Evolutionary conservation across 176 grass and related monocot species (phyloP), one percentile per base, ranked within the genome.

Genomic region (Eleusine coracana): DNA sequence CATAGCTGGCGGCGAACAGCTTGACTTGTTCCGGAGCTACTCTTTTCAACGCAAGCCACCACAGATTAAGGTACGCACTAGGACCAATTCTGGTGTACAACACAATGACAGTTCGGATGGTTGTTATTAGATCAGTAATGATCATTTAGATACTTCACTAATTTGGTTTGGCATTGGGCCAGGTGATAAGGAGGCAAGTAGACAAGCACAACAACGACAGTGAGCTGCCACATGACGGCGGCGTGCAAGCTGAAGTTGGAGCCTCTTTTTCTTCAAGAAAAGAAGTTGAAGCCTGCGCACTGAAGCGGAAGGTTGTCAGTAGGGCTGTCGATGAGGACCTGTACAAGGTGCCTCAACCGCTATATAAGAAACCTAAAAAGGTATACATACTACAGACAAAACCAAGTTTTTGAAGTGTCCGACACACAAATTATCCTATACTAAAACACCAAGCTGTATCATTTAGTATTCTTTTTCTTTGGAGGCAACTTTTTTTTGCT

Each of bases 281-380:
- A 52, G 4, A 52, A 17, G 52, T 6, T 36, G 75, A n/a, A 42
- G 67, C 20, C 7, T 36, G 52, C 10, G 16, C 69, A 34, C 21
- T 8, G 4, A 88, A 82, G 61, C 64, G 23, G 11, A 61, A 79
- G 37, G 59, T 61, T 34, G 21, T 75, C 21, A 81, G 77, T 18
- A 88, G 70, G 44, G 67, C 89, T 70, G 80, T 94, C 60, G 92
- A 94, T 60, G 92, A 94, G 82, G 92, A 94, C 70, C 71, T 94
- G 36, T 94, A 94, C 74, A 94, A 94, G 86, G 87, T 94, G 20
- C 89, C 92, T 44, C 86, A 87, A 11, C 50, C 87, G 51, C 86
- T 89, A 0, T 78, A 75, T 65, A 44, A 79, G 23, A 89, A 91
- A 66, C 92, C 92, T 42, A 84, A 49, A 82, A 91, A 87, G 80